phyloP scores from a whole-genome alignment of 352 stramenopile genomes.

The Phytophthora fragariaefolia region DNA sequence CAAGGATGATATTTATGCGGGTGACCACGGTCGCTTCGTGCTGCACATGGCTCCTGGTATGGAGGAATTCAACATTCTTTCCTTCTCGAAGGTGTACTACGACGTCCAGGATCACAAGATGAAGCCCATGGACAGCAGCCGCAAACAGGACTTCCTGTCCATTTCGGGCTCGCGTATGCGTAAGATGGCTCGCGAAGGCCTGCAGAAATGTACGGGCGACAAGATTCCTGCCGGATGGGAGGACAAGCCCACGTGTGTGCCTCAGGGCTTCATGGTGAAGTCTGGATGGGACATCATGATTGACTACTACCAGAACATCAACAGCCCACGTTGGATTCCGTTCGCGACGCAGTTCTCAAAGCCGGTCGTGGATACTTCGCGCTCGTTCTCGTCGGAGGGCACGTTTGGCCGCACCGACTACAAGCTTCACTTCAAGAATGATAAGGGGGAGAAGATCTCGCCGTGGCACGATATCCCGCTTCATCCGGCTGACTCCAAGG shows the following conservation, averaged over 20 bases:
- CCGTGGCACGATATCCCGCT: slow-evolving; percentile 98
- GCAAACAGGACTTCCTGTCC: slow-evolving; percentile 97
- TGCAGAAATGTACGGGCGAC: slow-evolving; percentile 89
- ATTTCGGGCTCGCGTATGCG: slow-evolving; percentile 99
- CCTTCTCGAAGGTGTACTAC: slow-evolving; percentile 98
- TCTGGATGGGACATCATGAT: slow-evolving; percentile 98
- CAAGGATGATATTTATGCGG: slow-evolving; percentile 96
- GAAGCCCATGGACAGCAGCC: slow-evolving; percentile 94
- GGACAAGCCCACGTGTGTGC: slow-evolving; percentile 92
- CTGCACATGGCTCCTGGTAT: slow-evolving; percentile 97
- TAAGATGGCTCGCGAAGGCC: slow-evolving; percentile 94
- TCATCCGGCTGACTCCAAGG: slow-evolving; percentile 52
- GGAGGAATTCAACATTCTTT: slow-evolving; percentile 94
- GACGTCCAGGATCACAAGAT: slow-evolving; percentile 98
- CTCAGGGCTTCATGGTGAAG: slow-evolving; percentile 98
- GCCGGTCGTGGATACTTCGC: slow-evolving; percentile 50
- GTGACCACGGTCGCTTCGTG: slow-evolving; percentile 97
- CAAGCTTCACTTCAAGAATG: slow-evolving; percentile 78
- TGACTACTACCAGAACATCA: slow-evolving; percentile 98
- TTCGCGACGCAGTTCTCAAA: slow-evolving; percentile 79
- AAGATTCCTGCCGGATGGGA: slow-evolving; percentile 78
- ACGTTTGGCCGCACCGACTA: slow-evolving; percentile 80
- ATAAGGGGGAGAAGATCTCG: slow-evolving; percentile 84
- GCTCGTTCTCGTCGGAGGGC: slow-evolving; percentile 60
- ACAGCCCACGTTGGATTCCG: slow-evolving; percentile 84